Base-by-base conservation (phyloP, 2,329 filamentous ascomycete species). In the Fusarium musae region DNA sequence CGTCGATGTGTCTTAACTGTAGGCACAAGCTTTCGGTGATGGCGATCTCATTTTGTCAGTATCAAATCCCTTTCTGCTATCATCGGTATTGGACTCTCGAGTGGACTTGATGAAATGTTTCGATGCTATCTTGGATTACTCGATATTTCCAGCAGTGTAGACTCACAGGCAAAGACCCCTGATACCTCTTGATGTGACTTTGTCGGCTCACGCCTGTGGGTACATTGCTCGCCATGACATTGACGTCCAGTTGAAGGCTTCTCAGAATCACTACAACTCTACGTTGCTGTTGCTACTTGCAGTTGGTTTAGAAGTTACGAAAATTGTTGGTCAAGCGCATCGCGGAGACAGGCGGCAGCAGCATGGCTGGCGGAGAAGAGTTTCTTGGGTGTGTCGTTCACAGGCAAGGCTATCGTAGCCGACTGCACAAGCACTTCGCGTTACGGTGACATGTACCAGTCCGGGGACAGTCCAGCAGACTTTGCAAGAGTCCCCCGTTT, bases 381-480 rank as follows among this genome's bases (percentile, higher is more conserved):
- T 42, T 2, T 4, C 36, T 11, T 19, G 9, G 36, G 36, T 9
- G 5, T 37, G 36, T 19, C 36, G 17, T 9, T 37, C 36, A 37
- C 2, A 37, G 16, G 36, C 36, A 37, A 10, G 36, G 36, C 16
- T 9, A 37, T 19, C 4, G 36, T 19, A 36, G 34, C 34, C 8
- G 16, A 37, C 36, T 17, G 16, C 16, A 19, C 36, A 37, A 17
- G 36, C 17, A 37, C 3, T 37, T 37, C 36, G 17, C 17, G 36
- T 37, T 37, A 9, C 17, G 2, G 36, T 37, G 16, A 36, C 34
- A 19, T 19, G 5, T 19, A 17, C 36, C 17, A 19, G 17, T 37
- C 36, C 2, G 0, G 36, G 36, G 17, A 1, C 36, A 1, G 17
- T 11, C 2, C 4, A 37, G 17, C 1, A 37, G 9, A 37, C 36